Conservation (phyloP, 306 rosid genomes). For the Macrotyloma uniflorum region DNA sequence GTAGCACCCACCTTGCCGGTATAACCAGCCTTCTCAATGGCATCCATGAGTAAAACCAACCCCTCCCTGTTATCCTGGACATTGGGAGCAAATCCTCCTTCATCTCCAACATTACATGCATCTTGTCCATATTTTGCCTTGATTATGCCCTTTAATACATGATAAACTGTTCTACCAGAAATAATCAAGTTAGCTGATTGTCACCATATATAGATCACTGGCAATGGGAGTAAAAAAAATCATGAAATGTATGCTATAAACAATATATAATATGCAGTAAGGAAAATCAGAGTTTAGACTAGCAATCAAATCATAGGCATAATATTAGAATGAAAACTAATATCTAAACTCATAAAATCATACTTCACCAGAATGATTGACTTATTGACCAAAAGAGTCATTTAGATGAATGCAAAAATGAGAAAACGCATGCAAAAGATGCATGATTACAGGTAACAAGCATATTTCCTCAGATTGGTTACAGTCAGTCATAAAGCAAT, state of each 20-base stretch:
- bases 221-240: neutral
- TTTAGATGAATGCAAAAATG: conserved; percentile 14
- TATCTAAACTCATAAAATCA: neutral
- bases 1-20: conserved; percentile 75
- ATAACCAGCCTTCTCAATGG: conserved; percentile 97
- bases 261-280: conserved; percentile 17
- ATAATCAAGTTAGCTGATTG: conserved; percentile 22
- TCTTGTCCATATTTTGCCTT: conserved; percentile 97
- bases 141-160: conserved; percentile 87
- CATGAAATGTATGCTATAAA: neutral
- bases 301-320: conserved; percentile 27
- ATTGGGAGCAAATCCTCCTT: conserved; percentile 99
- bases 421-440: conserved; percentile 19
- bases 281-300: conserved; percentile 8
- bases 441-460: neutral
- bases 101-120: conserved; percentile 99
- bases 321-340: conserved; percentile 5
- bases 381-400: neutral
- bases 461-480: conserved; percentile 16
- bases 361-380: neutral
- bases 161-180: conserved; percentile 65
- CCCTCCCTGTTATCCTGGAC: conserved; percentile 99
- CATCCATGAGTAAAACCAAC: conserved; percentile 86
- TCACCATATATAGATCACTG: conserved; percentile 3
- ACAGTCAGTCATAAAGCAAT: neutral